A percentile compares a stretch with the other conserved stretches of the same genome.
phyloP scores from a whole-genome alignment of 225 moss, liverwort and hornwort genomes.

The Polytrichum commune region DNA sequence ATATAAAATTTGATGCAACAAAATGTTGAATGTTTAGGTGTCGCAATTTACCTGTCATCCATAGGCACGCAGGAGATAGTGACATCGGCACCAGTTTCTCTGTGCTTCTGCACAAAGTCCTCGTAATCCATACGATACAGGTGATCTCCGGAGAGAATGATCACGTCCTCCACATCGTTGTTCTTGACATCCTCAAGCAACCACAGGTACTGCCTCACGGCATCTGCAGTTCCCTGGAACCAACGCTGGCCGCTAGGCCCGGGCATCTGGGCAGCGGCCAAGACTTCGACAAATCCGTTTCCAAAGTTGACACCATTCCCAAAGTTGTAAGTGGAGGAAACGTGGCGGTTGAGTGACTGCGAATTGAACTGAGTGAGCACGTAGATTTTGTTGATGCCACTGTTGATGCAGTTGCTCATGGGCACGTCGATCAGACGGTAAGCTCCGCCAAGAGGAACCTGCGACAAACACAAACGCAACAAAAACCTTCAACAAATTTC shows the following conservation, averaged over 20 bases:
- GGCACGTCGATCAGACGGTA: slow-evolving; percentile 63
- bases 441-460: slow-evolving; percentile 57
- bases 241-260: slow-evolving; percentile 62
- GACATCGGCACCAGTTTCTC: slow-evolving; percentile 57
- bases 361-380: slow-evolving; percentile 64
- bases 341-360: slow-evolving; percentile 49
- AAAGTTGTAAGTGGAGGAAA: slow-evolving; percentile 56
- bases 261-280: slow-evolving; percentile 76
- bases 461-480: background rate
- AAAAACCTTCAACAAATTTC: background rate
- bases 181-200: slow-evolving; percentile 84
- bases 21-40: too few species aligned
- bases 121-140: slow-evolving; percentile 97
- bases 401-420: slow-evolving; percentile 71
- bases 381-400: slow-evolving; percentile 60
- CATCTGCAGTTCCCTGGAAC: slow-evolving; percentile 89
- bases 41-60: slow-evolving; percentile 32
- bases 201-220: slow-evolving; percentile 85
- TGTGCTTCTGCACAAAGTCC: slow-evolving; percentile 80
- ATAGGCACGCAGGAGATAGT: slow-evolving; percentile 60
- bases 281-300: slow-evolving; percentile 58
- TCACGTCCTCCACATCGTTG: slow-evolving; percentile 72
- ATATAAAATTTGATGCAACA: too few species aligned
- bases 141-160: slow-evolving; percentile 85
- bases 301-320: slow-evolving; percentile 60